Evolutionary conservation across 352 stramenopile species (phyloP).

Genomic region (Ochromonadaceae sp.): DNA sequence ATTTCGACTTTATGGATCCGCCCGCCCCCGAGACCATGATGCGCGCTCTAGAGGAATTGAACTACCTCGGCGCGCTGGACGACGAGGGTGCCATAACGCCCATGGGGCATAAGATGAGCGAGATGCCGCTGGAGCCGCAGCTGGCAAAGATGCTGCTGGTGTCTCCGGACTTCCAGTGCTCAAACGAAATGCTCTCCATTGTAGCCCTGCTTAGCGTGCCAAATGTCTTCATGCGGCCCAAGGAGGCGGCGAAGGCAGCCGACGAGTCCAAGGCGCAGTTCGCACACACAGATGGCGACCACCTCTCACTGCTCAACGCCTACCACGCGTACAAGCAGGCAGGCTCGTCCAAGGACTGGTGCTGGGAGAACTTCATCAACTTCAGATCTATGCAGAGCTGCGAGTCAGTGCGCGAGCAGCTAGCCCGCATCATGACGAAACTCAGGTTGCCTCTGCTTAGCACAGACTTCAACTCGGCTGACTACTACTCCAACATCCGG

Average conservation of each 20-base stretch:
- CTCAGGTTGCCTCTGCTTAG: slow-evolving; percentile 27
- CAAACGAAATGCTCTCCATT: slow-evolving; percentile 85
- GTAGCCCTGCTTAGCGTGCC: slow-evolving; percentile 89
- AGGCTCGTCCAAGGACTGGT: slow-evolving; percentile 76
- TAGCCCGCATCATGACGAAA: slow-evolving; percentile 60
- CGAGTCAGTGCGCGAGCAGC: slow-evolving; percentile 84
- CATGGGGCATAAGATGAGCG: slow-evolving; percentile 33
- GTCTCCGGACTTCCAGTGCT: slow-evolving; percentile 81
- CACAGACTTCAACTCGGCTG: slow-evolving; percentile 50
- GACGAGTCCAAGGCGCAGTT: slow-evolving; percentile 94
- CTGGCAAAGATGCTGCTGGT: slow-evolving; percentile 92
- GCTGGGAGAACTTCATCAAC: slow-evolving; percentile 95
- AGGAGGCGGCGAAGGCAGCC: slow-evolving; percentile 83
- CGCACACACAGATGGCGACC: slow-evolving; percentile 82
- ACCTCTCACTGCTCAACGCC: slow-evolving; percentile 93
- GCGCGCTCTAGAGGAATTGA: slow-evolving; percentile 91
- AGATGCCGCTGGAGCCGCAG: slow-evolving; percentile 89
- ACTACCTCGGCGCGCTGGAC: slow-evolving; percentile 91
- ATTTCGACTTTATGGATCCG: slow-evolving; percentile 99
- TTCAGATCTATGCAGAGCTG: slow-evolving; percentile 70
- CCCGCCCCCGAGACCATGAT: slow-evolving; percentile 94
- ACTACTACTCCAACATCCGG: slow-evolving; percentile 81
- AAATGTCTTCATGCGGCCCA: slow-evolving; percentile 81
- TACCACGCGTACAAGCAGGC: slow-evolving; percentile 93
- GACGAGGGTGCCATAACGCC: slow-evolving; percentile 87